Conservation (phyloP, 148 eudicot species). For the Heliamphora exappendiculata region DNA sequence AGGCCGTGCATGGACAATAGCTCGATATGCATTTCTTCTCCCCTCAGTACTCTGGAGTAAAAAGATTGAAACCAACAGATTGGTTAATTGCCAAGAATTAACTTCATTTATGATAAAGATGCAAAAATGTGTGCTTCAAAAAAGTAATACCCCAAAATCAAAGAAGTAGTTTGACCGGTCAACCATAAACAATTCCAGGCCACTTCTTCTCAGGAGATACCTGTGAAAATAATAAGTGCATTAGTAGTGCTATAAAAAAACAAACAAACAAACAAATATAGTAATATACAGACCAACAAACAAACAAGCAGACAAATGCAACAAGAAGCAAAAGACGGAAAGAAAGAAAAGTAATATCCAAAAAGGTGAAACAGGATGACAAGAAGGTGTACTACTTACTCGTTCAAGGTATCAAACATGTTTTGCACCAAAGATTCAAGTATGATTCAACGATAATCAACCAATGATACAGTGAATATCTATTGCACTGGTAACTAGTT, state of each 20-base stretch:
- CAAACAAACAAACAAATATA: not conserved
- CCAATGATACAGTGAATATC: not conserved
- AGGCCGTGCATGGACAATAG: conserved; percentile 89
- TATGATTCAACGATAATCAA: not conserved
- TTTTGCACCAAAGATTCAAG: not conserved
- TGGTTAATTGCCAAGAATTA: not conserved
- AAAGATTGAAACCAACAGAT: not conserved
- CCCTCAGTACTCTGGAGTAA: conserved; percentile 62
- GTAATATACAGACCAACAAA: not conserved
- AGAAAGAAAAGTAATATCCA: not conserved
- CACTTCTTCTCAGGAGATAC: conserved; percentile 95
- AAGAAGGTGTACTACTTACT: not conserved
- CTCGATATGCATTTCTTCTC: conserved; percentile 81
- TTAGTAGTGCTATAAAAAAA: conserved; percentile 5
- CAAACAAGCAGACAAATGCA: not conserved
- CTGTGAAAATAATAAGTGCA: conserved; percentile 34
- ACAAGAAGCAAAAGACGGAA: not conserved
- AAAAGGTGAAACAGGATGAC: not conserved
- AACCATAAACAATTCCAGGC: conserved; percentile 91
- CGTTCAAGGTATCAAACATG: not conserved
- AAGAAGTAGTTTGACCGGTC: conserved; percentile 92
- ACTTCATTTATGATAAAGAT: conserved; percentile 1
- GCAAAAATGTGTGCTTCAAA: conserved; percentile 5
- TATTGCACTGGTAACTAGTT: not conserved
- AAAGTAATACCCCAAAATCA: conserved; percentile 84